Percentiles rank a stretch among this genome's conserved stretches.
Conservation (phyloP, 805 yeast species). For the Candida cerambycidarum region DNA sequence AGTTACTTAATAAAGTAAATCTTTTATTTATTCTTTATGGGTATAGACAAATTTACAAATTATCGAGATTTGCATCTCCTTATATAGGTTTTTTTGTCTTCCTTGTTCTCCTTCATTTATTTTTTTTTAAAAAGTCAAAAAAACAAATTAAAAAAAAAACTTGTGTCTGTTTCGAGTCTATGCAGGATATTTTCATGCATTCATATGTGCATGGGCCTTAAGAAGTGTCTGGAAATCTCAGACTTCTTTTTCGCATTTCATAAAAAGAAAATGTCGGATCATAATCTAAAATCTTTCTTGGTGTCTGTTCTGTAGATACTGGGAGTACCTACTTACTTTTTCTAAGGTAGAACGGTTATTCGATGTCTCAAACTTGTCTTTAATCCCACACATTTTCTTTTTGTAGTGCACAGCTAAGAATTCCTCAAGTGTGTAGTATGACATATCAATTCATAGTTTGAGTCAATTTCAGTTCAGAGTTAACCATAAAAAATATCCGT, state of each 20-base stretch:
- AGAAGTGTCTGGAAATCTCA: conserved; percentile 6
- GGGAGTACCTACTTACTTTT: no score
- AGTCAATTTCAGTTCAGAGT: no score
- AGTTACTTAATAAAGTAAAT: no score
- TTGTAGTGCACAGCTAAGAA: no score
- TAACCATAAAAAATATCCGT: no score
- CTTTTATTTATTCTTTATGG: no score
- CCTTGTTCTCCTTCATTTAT: conserved; percentile 1
- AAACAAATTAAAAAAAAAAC: not conserved
- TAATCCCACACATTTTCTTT: no score
- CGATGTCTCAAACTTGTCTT: not conserved
- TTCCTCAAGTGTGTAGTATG: no score
- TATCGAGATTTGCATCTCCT: conserved; percentile 4
- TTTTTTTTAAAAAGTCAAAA: conserved; percentile 1
- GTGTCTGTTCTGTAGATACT: not conserved
- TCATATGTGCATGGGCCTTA: not conserved
- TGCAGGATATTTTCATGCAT: conserved; percentile 1
- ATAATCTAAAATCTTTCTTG: not conserved
- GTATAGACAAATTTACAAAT: not conserved
- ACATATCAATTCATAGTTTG: no score
- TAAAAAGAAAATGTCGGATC: conserved; percentile 3
- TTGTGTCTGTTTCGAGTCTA: conserved; percentile 2
- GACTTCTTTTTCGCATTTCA: conserved; percentile 1
- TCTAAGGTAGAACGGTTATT: no score
- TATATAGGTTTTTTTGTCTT: conserved; percentile 3